A percentile compares a stretch with the other conserved stretches of the same genome.
phyloP scores from a whole-genome alignment of 768 basidiomycete species.

The Lepiota brunneoincarnata region DNA sequence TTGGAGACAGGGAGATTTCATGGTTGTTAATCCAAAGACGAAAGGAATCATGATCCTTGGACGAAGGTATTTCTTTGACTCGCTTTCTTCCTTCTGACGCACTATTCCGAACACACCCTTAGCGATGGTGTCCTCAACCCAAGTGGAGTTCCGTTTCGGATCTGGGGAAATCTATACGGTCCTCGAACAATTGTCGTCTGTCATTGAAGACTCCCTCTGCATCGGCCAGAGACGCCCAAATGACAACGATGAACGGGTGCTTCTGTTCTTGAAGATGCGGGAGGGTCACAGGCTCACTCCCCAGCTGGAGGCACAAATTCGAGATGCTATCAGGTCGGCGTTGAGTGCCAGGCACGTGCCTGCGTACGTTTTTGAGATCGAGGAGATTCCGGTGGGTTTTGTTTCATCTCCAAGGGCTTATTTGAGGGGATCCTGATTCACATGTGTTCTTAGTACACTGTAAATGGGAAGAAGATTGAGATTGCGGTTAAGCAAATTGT shows the following conservation, averaged over 20 bases:
- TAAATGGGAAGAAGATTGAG: slow-evolving; percentile 78
- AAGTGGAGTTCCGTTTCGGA: slow-evolving; percentile 78
- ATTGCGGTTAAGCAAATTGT: slow-evolving; percentile 78
- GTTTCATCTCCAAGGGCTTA: neutral
- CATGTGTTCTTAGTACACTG: slow-evolving; percentile 52
- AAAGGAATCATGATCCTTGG: slow-evolving; percentile 63
- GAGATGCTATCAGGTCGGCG: slow-evolving; percentile 50
- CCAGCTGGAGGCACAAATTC: slow-evolving; percentile 46
- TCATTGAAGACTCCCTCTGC: slow-evolving; percentile 68
- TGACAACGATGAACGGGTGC: slow-evolving; percentile 70
- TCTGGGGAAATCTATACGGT: slow-evolving; percentile 80
- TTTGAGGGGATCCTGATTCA: neutral
- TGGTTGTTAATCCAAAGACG: slow-evolving; percentile 59
- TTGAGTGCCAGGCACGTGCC: slow-evolving; percentile 79
- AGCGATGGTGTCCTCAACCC: slow-evolving; percentile 78
- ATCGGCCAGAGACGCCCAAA: slow-evolving; percentile 64
- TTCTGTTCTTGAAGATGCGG: slow-evolving; percentile 71
- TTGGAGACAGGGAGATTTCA: slow-evolving; percentile 72
- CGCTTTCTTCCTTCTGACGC: neutral
- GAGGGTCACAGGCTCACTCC: slow-evolving; percentile 41
- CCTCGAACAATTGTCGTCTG: slow-evolving; percentile 51
- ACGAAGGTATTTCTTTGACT: slow-evolving; percentile 41
- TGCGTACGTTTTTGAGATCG: slow-evolving; percentile 57
- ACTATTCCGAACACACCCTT: neutral
- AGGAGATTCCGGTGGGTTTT: slow-evolving; percentile 64